Evolutionary conservation across 2,329 filamentous ascomycete genomes (phyloP).

Genomic region (Magnaporthiopsis rhizophila): DNA sequence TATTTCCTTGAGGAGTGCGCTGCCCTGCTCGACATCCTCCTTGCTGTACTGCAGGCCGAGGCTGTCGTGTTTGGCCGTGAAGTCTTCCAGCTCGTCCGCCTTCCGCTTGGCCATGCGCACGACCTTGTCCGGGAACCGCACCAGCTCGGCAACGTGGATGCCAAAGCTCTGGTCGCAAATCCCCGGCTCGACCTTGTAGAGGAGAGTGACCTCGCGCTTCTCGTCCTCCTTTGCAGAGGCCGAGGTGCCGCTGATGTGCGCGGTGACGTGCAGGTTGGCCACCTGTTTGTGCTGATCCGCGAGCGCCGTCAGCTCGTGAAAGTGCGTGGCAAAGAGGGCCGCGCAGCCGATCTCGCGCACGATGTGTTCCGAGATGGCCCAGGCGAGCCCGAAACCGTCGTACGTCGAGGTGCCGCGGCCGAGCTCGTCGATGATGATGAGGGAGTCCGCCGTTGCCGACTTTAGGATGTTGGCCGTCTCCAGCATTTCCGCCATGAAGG

Average conservation of each 20-base stretch:
- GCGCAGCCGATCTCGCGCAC: constrained; percentile 91
- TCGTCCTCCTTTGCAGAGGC: constrained; percentile 21
- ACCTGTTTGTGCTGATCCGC: constrained; percentile 82
- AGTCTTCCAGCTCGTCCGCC: constrained; percentile 96
- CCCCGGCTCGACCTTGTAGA: constrained; percentile 94
- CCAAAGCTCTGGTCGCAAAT: constrained; percentile 97
- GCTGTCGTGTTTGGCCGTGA: constrained; percentile 63
- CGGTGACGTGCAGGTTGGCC: constrained; percentile 89
- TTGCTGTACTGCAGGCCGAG: constrained; percentile 58
- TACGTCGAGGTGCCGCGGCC: constrained; percentile 96
- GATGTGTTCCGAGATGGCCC: constrained; percentile 98
- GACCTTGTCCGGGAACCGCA: constrained; percentile 93
- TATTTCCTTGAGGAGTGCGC: constrained; percentile 73
- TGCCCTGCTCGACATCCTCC: constrained; percentile 85
- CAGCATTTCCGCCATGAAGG: constrained; percentile 99
- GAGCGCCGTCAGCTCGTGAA: constrained; percentile 92
- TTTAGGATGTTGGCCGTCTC: constrained; percentile 98
- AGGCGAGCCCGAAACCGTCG: constrained; percentile 96
- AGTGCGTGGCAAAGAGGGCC: constrained; percentile 93
- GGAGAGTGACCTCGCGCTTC: constrained; percentile 80
- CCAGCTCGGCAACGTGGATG: constrained; percentile 95
- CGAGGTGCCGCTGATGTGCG: constrained; percentile 63
- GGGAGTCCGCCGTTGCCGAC: constrained; percentile 84
- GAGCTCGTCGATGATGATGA: constrained; percentile 98
- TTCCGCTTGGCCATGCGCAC: constrained; percentile 99